These are phyloP conservation scores for Aureobasidium sp. DNA, from an alignment of 2,329 filamentous ascomycete genomes.

Conservation along the genomic window DNA sequence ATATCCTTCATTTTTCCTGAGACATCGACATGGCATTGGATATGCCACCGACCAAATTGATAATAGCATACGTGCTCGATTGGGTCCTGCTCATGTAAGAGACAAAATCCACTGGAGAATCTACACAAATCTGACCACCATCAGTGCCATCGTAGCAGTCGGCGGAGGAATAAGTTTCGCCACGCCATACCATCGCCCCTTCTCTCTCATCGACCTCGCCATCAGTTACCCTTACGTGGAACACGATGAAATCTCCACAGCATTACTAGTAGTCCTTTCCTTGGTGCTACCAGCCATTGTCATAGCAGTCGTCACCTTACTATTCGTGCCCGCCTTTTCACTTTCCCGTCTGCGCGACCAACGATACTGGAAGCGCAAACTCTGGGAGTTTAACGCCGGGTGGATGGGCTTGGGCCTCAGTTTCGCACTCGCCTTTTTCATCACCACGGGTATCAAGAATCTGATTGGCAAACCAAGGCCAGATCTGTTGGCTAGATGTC, in stretches of 20 bases:
- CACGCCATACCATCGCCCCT: conserved; percentile 61
- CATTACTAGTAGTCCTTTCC: conserved; percentile 57
- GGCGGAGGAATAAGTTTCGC: conserved; percentile 49
- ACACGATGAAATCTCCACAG: conserved; percentile 64
- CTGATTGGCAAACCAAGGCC: conserved; percentile 59
- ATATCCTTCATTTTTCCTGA: background rate
- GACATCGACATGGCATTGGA: background rate
- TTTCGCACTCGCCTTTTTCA: conserved; percentile 65
- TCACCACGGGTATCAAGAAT: conserved; percentile 81
- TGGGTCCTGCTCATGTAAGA: conserved; percentile 62
- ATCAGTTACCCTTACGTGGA: conserved; percentile 72
- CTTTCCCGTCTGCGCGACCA: conserved; percentile 48
- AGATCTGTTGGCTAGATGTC: conserved; percentile 61
- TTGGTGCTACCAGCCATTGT: conserved; percentile 59
- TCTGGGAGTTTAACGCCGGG: conserved; percentile 84
- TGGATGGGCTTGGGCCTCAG: conserved; percentile 73
- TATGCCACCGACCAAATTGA: conserved; percentile 31
- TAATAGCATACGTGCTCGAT: conserved; percentile 64
- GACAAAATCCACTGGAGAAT: background rate
- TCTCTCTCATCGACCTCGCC: conserved; percentile 63
- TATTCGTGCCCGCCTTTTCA: conserved; percentile 46
- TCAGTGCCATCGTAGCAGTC: conserved; percentile 21
- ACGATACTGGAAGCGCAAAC: conserved; percentile 68
- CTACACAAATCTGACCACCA: background rate
- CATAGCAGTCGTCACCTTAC: conserved; percentile 60